A percentile compares a stretch with the other conserved stretches of the same genome.
phyloP scores from a whole-genome alignment of 2,329 filamentous ascomycete genomes.

The Corynespora cassiicola region DNA sequence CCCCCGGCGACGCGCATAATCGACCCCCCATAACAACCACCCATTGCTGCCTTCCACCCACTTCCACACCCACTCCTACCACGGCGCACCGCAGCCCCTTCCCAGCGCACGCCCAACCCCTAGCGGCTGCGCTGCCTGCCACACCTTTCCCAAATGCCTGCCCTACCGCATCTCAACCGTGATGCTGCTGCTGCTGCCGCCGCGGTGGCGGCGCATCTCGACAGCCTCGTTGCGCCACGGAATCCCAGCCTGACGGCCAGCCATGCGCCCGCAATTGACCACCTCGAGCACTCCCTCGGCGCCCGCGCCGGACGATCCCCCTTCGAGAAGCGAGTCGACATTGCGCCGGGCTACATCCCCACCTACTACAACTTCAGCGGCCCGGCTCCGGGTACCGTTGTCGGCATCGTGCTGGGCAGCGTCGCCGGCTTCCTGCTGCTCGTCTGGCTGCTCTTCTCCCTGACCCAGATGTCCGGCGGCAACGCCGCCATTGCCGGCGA shows the following conservation, averaged over 20 bases:
- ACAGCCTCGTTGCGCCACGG: conserved; percentile 31
- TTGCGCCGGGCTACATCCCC: conserved; percentile 58
- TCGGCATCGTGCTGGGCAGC: conserved; percentile 65
- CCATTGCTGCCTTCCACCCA: background rate
- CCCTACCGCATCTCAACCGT: conserved; percentile 21
- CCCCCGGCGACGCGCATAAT: conserved; percentile 21
- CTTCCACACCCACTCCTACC: conserved; percentile 4
- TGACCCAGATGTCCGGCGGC: conserved; percentile 42
- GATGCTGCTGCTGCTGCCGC: too few species aligned
- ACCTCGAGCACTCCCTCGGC: conserved; percentile 13
- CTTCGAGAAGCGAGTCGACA: conserved; percentile 26
- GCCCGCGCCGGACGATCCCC: conserved; percentile 15
- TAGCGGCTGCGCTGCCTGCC: conserved; percentile 17
- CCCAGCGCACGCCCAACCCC: too few species aligned
- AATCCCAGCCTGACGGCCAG: conserved; percentile 22
- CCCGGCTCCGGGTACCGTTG: conserved; percentile 63
- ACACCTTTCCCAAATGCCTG: conserved; percentile 30
- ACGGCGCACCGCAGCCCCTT: conserved; percentile 12
- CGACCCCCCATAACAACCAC: conserved; percentile 13
- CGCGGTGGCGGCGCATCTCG: conserved; percentile 25
- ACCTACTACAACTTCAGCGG: conserved; percentile 64
- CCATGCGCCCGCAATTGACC: conserved; percentile 16
- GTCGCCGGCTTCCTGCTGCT: conserved; percentile 61
- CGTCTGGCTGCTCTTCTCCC: conserved; percentile 57
- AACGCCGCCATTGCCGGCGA: conserved; percentile 51